These are phyloP conservation scores for Cadophora malorum DNA, from an alignment of 2,329 filamentous ascomycete species.

Conservation along the genomic window DNA sequence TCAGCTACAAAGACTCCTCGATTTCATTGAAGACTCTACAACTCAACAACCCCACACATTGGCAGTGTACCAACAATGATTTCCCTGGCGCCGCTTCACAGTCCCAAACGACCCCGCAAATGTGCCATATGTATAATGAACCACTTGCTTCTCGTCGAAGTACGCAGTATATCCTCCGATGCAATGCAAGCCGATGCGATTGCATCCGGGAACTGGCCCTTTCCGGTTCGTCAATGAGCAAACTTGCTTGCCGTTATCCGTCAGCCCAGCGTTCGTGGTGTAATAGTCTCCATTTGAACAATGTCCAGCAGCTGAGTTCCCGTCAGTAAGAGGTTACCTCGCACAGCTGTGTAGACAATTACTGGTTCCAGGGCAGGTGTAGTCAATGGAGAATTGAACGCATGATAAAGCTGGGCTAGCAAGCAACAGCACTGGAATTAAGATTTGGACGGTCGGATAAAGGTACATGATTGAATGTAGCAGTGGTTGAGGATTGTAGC, in stretches of 20 bases:
- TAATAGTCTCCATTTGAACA: background rate
- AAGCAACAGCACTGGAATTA: constrained; percentile 6
- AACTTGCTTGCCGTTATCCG: constrained; percentile 2
- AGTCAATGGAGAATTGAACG: constrained; percentile 10
- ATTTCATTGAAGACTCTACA: too few species aligned
- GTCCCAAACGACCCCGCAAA: background rate
- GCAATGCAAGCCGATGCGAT: background rate
- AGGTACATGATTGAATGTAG: background rate
- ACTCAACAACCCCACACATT: background rate
- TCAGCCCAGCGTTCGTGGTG: constrained; percentile 3
- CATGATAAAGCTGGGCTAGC: background rate
- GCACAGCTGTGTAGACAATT: background rate
- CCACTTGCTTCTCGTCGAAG: background rate
- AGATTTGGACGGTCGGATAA: background rate
- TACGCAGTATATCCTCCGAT: constrained; percentile 5
- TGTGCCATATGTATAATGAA: background rate
- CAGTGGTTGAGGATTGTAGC: background rate
- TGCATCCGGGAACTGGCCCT: background rate
- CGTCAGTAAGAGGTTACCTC: background rate
- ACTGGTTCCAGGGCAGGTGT: constrained; percentile 7
- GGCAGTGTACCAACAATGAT: constrained; percentile 5
- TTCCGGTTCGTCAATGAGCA: constrained; percentile 6
- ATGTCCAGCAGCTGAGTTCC: background rate
- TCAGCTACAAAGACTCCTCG: too few species aligned
- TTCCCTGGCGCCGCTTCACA: background rate